Base-by-base conservation (phyloP, 2,329 filamentous ascomycete species). In the Fusarium multiceps region DNA sequence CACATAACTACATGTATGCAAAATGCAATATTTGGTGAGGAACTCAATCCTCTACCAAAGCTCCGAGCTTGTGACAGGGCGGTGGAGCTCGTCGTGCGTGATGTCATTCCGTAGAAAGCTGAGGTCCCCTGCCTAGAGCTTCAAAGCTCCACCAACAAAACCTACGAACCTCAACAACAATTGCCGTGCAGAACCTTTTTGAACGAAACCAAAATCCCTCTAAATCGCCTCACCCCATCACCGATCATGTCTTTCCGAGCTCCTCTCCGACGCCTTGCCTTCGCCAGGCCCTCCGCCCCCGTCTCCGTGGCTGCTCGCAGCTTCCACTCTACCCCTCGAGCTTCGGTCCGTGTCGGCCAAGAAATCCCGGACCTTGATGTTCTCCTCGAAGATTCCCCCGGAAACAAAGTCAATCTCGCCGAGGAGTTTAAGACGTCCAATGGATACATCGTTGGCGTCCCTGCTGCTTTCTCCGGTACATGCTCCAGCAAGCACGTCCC, bases 371-470 rank as follows among this genome's bases (percentile, higher is more conserved):
- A 89, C 80, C 82, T 95, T 61, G 89, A 94, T 70, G 89, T 92
- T 51, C 87, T 97, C 73, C 90, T 90, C 70, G 92, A 98, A 83
- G 87, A 88, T 81, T 94, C 92, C n/a, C 95, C 95, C 1, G 93
- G 92, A 66, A 97, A 94, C 87, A 96, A 94, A 82, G 89, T 98
- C 80, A 95, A 93, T 82, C 86, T 98, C 63, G 89, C 92, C 73
- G 87, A 91, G 69, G 93, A 97, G 83, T 86, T 97, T 69, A 78
- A 80, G 66, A 85, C 85, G 68, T 89, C 88, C 69, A 92, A 93
- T 77, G 93, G 92, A 61, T 82, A 98, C 74, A 91, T 98, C 78
- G 87, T 98, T 72, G 93, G 93, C 68, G 92, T 96, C 30, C 93
- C 93, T 2, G 93, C 91, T 53, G 93, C 92, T 58, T 95, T 93